Evolutionary conservation across 331 rosid genomes (phyloP), one percentile per base, ranked within the genome.

Genomic region (Malus hybrid): DNA sequence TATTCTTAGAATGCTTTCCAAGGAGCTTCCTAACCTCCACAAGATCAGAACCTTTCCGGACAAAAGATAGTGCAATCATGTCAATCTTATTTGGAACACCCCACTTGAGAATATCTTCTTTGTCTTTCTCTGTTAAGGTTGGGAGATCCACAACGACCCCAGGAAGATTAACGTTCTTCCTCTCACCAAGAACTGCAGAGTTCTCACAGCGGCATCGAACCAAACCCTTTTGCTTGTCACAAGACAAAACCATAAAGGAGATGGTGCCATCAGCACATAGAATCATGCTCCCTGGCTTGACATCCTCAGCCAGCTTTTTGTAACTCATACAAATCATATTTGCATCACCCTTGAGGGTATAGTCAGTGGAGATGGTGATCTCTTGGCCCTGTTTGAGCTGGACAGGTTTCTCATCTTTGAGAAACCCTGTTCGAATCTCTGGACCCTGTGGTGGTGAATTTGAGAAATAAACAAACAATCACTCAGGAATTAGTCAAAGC

Each of bases 251-350:
- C 1, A 70, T 44, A 65, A 93, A 93, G 2, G 98, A 87, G 80
- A 93, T 91, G n/a, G 98, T 93, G 63, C 98, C 98, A 85, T 93
- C 98, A 10, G 98, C 83, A 73, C 98, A 93, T 10, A 93, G 96
- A 72, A 93, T 87, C 71, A 90, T 87, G 12, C 76, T 93, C 55
- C 98, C 98, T 1, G 96, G 97, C 68, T 85, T 88, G 74, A 91
- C 90, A 87, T 93, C 97, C 81, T 76, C 76, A 29, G 97, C 85
- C 97, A 93, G 70, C 90, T 91, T 93, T 44, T 86, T 91, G 87
- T 93, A 93, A 87, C 98, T 93, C 98, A 93, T 91, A 81, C 90
- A 90, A 75, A 93, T 93, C 83, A 6, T 90, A 5, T 82, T 88
- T 77, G 78, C 96, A 86, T 93, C 96, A 33, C 98, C 98, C 92